These are phyloP conservation scores for Fagopyrum tataricum DNA, from an alignment of 148 eudicot species.

Conservation along the genomic window DNA sequence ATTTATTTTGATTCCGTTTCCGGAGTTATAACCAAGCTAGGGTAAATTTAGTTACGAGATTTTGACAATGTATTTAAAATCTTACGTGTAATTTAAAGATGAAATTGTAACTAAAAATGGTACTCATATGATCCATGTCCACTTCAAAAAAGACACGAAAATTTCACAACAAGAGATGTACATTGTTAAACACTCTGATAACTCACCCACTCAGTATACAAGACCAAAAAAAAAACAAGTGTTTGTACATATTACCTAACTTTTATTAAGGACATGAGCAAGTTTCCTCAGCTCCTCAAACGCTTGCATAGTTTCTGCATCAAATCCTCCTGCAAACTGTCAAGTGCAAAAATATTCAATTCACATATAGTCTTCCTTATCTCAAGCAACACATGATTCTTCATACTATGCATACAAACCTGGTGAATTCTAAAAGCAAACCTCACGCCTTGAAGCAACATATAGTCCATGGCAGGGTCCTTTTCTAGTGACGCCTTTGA, in stretches of 20 bases:
- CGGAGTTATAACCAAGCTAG: no score
- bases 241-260: constrained; percentile 15
- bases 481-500: constrained; percentile 54
- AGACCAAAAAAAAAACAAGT: background rate
- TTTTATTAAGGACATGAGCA: constrained; percentile 47
- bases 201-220: constrained; percentile 7
- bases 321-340: constrained; percentile 97
- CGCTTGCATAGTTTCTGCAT: constrained; percentile 82
- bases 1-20: no score
- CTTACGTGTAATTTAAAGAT: no score
- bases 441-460: constrained; percentile 84
- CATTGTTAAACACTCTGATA: background rate
- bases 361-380: background rate
- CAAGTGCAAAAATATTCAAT: background rate
- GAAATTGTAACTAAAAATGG: background rate
- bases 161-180: background rate
- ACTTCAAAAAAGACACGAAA: background rate
- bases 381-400: background rate
- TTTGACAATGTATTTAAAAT: no score
- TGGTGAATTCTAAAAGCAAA: constrained; percentile 86
- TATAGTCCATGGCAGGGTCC: constrained; percentile 71
- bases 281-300: constrained; percentile 77
- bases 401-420: constrained; percentile 32
- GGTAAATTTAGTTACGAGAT: no score
- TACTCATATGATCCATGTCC: background rate